Evolutionary conservation across 768 basidiomycete species (phyloP), one percentile per base, ranked within the genome.

Genomic region (Lanmaoa pseudosensibilis): DNA sequence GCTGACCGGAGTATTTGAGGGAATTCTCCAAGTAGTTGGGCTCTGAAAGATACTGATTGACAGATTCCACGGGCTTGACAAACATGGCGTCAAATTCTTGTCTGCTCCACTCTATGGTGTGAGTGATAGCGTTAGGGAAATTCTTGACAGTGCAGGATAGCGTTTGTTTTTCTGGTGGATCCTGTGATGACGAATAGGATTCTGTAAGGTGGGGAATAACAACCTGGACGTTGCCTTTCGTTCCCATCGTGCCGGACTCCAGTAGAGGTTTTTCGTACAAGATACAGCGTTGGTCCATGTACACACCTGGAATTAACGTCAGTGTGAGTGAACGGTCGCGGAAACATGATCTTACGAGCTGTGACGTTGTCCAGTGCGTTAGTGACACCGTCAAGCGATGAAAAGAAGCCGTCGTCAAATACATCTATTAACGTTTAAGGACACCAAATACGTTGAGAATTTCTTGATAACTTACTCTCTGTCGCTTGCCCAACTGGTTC

Each of bases 91-190:
- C 92, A 72, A 99, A 98, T 60, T 92, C 90, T 65, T 87, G 85
- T 63, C 94, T 87, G 64, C 90, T 87, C 97, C 97, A 99, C 92
- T 98, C 94, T 57, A 99, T 99, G 8, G 94, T 97, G 75, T 99
- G 97, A 62, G 92, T 88, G 65, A 98, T 98, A 25, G 90, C 89
- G 70, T 99, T 95, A 11, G 97, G 97, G 83, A 98, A 99, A 75
- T 92, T 98, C 78, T 98, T 98, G 71, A 98, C 89, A 1, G 97
- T 99, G 73, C 97, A 99, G 25, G 91, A 92, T 23, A 97, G 91
- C 2, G 94, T 87, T 69, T 95, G 90, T 74, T 97, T 98, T 77
- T 99, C 97, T 10, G 97, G 97, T 44, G 97, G 97, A 70, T 99
- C 97, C 74, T 98, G 97, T 15, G 95, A 98, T 10, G 94, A 96